Conservation (phyloP, 805 yeast genomes). For the Saccharomycopsis babjevae region DNA sequence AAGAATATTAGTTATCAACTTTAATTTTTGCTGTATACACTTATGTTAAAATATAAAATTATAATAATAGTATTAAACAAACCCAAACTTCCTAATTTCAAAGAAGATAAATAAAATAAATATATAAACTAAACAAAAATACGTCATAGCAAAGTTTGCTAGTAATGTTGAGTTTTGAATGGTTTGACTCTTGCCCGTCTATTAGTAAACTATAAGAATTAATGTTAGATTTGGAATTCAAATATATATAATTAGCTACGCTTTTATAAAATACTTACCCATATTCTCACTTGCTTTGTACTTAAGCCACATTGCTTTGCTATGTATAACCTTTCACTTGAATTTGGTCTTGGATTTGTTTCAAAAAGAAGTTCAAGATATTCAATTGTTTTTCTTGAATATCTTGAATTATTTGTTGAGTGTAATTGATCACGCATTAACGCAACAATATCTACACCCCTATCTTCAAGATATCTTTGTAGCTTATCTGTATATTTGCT, state of each 20-base stretch:
- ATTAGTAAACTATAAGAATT: not conserved
- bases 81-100: not conserved
- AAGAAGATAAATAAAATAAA: not conserved
- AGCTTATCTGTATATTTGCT: not conserved
- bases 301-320: conserved; percentile 1
- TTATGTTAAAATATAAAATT: not conserved
- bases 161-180: not conserved
- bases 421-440: not conserved
- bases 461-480: not conserved
- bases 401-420: not conserved
- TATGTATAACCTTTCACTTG: not conserved
- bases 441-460: not conserved
- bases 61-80: not conserved
- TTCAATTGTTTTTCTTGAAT: not conserved
- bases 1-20: not conserved
- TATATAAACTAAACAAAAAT: no score
- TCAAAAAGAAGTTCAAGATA: not conserved
- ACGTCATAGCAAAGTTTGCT: not conserved
- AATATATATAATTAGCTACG: not conserved
- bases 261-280: not conserved
- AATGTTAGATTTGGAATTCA: not conserved
- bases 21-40: not conserved
- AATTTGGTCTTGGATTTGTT: not conserved
- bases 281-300: not conserved
- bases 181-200: not conserved